Evolutionary conservation across 176 grass and related monocot species (phyloP), one percentile per base, ranked within the genome.

Genomic region (Eremochloa ophiuroides): DNA sequence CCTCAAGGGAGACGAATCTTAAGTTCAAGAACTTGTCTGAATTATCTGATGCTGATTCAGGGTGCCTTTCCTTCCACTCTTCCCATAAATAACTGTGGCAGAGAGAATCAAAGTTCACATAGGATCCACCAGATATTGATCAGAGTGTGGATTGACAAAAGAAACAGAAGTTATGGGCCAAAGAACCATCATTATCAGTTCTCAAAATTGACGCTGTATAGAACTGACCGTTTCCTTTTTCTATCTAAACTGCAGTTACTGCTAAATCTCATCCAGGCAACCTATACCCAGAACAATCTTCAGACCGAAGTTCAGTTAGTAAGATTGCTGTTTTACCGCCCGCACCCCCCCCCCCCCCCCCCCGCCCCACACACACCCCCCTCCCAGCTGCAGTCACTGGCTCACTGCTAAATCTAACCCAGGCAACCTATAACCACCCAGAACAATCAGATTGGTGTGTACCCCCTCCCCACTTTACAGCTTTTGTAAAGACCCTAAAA

Each of bases 1-100:
- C 97, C 91, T 99, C 93, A 77, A 99, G 97, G 39, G 97, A 87
- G 70, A 96, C 70, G 85, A 96, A 99, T 96, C 89, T 90, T 69
- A 99, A 86, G 61, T 99, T 94, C 71, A 85, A 83, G 77, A 96
- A 99, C 44, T 90, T 91, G 39, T 82, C 81, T 18, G 89, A 93
- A 88, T 70, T 73, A 84, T 93, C 84, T 83, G 79, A 76, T 73
- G 82, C 55, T 72, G 82, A 56, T 79, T 93, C 91, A 77, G 87
- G 86, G 39, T 99, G 82, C 34, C 88, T 91, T 91, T 99, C 97
- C 79, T 96, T 99, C 93, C 93, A 96, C 66, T 99, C 97, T 67
- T 99, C 97, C 97, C 89, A 99, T 76, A 99, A 74, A 84, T 99
- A 99, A 93, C 97, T 99, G 71, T 42, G 58, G 14, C 73, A 76